Conservation (phyloP, 371 early-diverging fungal species). For the Mucor circinelloides region DNA sequence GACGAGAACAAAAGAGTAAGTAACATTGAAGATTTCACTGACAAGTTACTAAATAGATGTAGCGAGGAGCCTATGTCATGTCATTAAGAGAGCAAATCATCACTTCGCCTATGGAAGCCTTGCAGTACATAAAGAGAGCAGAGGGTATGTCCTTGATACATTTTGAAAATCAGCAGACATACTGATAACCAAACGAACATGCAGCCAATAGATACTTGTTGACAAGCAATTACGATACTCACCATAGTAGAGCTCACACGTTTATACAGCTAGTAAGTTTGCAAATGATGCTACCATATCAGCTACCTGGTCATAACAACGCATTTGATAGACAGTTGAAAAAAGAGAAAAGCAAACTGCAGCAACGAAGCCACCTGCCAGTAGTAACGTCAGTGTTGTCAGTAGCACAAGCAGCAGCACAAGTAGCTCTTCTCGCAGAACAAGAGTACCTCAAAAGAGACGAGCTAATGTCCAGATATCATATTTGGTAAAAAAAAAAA, state of each 20-base stretch:
- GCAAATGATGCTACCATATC: background rate
- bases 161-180: background rate
- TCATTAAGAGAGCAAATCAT: slow-evolving; percentile 91
- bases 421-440: slow-evolving; percentile 8
- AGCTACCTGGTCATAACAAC: background rate
- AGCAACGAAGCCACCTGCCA: background rate
- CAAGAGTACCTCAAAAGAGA: slow-evolving; percentile 5
- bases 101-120: slow-evolving; percentile 78
- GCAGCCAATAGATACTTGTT: slow-evolving; percentile 78
- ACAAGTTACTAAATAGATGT: background rate
- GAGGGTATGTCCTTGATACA: slow-evolving; percentile 55
- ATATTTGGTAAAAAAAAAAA: slow-evolving; percentile 11
- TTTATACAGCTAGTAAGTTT: slow-evolving; percentile 80
- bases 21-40: background rate
- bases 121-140: slow-evolving; percentile 76
- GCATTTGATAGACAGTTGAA: slow-evolving; percentile 6
- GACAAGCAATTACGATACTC: slow-evolving; percentile 85
- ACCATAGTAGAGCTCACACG: slow-evolving; percentile 89
- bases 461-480: slow-evolving; percentile 10
- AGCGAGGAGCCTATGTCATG: slow-evolving; percentile 87
- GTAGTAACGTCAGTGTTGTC: background rate
- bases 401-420: slow-evolving; percentile 13
- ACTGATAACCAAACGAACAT: background rate
- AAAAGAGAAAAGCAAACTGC: slow-evolving; percentile 8
- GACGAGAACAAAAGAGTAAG: slow-evolving; percentile 46